These are phyloP conservation scores for Cutaneotrichosporon sp. DNA, from an alignment of 1,284 basidiomycete species.

Conservation along the genomic window DNA sequence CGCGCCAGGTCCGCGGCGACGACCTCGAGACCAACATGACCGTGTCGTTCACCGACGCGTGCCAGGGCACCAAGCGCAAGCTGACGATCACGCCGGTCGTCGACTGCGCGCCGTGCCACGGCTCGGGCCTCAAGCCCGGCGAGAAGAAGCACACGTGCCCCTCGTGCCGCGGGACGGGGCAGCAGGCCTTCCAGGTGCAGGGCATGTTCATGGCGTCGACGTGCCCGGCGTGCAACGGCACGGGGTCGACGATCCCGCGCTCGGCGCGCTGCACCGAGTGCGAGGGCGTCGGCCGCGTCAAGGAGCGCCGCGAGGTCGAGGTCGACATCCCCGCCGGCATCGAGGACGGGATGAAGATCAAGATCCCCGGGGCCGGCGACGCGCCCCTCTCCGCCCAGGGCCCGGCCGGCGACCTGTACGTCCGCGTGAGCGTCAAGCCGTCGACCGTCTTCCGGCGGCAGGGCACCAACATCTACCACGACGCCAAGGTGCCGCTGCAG, in stretches of 20 bases:
- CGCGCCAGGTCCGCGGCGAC: constrained; percentile 65
- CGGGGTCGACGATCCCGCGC: constrained; percentile 76
- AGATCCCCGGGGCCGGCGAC: constrained; percentile 82
- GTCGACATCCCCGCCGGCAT: constrained; percentile 90
- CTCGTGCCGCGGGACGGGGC: constrained; percentile 83
- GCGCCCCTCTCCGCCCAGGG: constrained; percentile 78
- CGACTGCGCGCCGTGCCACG: constrained; percentile 81
- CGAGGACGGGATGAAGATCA: constrained; percentile 94
- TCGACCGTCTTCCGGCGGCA: constrained; percentile 88
- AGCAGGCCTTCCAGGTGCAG: constrained; percentile 86
- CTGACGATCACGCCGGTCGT: constrained; percentile 80
- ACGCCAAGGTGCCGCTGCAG: constrained; percentile 89
- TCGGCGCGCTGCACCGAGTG: constrained; percentile 79
- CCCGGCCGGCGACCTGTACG: constrained; percentile 77
- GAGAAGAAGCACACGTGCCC: constrained; percentile 79
- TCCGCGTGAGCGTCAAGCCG: constrained; percentile 80
- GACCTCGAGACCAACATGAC: constrained; percentile 79
- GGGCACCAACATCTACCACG: constrained; percentile 88
- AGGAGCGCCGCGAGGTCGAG: constrained; percentile 73
- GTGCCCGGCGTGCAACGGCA: constrained; percentile 81
- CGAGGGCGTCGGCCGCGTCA: constrained; percentile 84
- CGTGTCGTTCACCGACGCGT: constrained; percentile 88
- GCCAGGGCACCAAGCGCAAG: constrained; percentile 80
- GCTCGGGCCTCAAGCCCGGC: constrained; percentile 82
- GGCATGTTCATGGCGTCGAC: constrained; percentile 98